phyloP scores from a whole-genome alignment of 106 monocot species.

The Amphibolis antarctica region DNA sequence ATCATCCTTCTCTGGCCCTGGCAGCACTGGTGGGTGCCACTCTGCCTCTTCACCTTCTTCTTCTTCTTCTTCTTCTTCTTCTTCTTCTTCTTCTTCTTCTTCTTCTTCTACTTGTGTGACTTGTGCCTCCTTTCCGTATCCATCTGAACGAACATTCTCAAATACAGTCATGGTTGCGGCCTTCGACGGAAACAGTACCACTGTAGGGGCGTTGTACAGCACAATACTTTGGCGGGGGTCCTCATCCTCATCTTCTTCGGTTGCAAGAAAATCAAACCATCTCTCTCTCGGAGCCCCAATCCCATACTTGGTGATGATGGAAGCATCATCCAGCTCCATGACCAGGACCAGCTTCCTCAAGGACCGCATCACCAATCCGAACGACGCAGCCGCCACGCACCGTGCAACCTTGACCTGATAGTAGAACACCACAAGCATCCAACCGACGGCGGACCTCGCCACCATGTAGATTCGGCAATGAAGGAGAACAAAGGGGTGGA shows the following conservation, averaged over 20 bases:
- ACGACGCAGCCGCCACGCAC: background rate
- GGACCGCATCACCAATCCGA: background rate
- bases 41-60: background rate
- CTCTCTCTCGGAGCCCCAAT: background rate
- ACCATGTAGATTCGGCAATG: constrained; percentile 5
- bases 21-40: no score
- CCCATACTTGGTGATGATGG: background rate
- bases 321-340: constrained; percentile 8
- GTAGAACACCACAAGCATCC: background rate
- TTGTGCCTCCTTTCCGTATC: background rate
- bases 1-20: no score
- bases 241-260: background rate
- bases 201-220: background rate
- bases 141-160: background rate
- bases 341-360: background rate
- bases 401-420: background rate
- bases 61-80: constrained; percentile 2
- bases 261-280: constrained; percentile 3
- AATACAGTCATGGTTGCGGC: background rate
- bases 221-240: constrained; percentile 1
- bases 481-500: constrained; percentile 8
- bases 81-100: background rate
- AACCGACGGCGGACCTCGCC: background rate
- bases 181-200: background rate
- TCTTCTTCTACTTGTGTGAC: background rate